Evolutionary conservation across 805 yeast species (phyloP), one percentile per base, ranked within the genome.

Genomic region (Candida vaughaniae): DNA sequence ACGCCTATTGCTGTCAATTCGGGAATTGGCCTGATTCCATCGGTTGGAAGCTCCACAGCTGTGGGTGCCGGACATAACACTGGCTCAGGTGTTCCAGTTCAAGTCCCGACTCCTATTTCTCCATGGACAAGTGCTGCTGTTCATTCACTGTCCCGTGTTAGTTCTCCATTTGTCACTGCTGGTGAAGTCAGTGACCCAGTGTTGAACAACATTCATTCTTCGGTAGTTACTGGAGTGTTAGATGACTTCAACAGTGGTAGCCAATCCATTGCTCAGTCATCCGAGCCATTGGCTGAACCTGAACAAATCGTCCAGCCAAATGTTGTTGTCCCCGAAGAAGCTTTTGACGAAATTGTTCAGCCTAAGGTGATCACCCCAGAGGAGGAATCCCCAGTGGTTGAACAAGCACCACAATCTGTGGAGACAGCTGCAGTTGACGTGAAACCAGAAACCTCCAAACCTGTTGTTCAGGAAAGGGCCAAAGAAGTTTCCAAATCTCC

Each of bases 221-320:
- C 66, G 3, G 73, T 69, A 16, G 62, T 71, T 14, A 62, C 64
- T 25, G 69, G 60, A 25, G 66, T 71, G 25, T 58, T 70, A 41
- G 49, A 51, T 23, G 66, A 62, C 11, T 20, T 25, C 14, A 16
- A 31, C 3, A 23, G 25, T 7, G 25, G 11, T 12, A 3, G 11
- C 11, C 15, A 6, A 5, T 22, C 23, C 10, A 20, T 7, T 7
- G 23, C 34, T 31, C 17, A 15, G 12, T 15, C 18, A 8, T 37
- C 41, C 22, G 40, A 36, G 23, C 30, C 36, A 29, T 33, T 29
- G 34, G 32, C 36, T 17, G 18, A 27, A 15, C 8, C 9, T 27
- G 41, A 45, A 38, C 40, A 31, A 31, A 39, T 44, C 20, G 41
- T 33, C 12, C 45, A 44, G 29, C 43, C 48, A 9, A 38, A 27